phyloP scores from a whole-genome alignment of 306 rosid genomes.

The Leucaena leucocephala region DNA sequence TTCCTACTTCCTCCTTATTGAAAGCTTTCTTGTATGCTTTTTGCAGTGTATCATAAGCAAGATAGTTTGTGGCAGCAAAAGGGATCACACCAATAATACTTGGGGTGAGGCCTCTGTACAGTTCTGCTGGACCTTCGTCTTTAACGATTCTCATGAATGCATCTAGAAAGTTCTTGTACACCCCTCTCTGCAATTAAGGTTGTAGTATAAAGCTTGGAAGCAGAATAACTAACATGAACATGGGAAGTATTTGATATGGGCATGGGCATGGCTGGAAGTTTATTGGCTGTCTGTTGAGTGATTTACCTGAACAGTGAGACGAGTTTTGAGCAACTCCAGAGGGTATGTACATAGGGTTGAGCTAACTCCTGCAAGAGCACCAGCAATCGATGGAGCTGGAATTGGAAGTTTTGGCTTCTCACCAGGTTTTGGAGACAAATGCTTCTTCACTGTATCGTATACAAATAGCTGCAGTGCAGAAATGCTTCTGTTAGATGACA shows the following conservation, averaged over 20 bases:
- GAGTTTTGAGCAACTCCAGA: conserved; percentile 65
- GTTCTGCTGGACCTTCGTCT: conserved; percentile 78
- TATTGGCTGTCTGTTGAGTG: not conserved
- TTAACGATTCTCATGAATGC: conserved; percentile 55
- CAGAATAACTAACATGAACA: not conserved
- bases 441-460: conserved; percentile 69
- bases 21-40: conserved; percentile 53
- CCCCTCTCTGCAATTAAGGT: conserved; percentile 63
- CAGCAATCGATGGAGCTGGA: conserved; percentile 66
- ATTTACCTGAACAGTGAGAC: conserved; percentile 53
- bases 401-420: conserved; percentile 46
- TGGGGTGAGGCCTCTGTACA: conserved; percentile 79
- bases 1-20: conserved; percentile 63
- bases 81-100: conserved; percentile 82
- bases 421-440: conserved; percentile 55
- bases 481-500: not conserved
- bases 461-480: conserved; percentile 61
- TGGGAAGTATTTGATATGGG: not conserved
- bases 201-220: not conserved
- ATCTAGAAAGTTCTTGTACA: conserved; percentile 57
- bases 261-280: not conserved
- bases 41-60: conserved; percentile 71
- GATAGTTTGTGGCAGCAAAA: conserved; percentile 77
- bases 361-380: conserved; percentile 82
- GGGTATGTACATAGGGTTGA: conserved; percentile 69